These are phyloP conservation scores for Echium plantagineum DNA, from an alignment of 257 asterid species.

Conservation along the genomic window DNA sequence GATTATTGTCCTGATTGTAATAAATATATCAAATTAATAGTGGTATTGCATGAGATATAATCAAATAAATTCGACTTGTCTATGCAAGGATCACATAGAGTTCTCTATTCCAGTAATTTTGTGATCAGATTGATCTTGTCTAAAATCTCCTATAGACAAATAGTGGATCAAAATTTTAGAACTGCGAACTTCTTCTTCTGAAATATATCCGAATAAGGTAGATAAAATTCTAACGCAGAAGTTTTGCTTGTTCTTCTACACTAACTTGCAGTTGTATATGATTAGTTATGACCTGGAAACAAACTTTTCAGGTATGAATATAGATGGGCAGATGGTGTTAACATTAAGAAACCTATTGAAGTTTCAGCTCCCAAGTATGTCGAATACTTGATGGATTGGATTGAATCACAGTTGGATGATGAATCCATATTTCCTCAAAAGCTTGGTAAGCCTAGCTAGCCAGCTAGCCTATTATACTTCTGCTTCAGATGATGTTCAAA, in stretches of 20 bases:
- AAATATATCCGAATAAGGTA: no score
- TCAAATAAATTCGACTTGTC: no score
- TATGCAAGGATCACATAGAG: not conserved
- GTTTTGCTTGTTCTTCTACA: no score
- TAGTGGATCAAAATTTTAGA: no score
- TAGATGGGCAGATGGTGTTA: constrained; percentile 52
- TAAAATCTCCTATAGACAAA: no score
- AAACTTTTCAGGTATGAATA: constrained; percentile 32
- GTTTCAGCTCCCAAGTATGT: constrained; percentile 55
- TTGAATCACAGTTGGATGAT: constrained; percentile 29
- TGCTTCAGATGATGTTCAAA: not conserved
- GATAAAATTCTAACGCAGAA: no score
- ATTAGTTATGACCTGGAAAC: not conserved
- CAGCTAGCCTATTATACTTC: no score
- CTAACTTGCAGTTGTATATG: not conserved
- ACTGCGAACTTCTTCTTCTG: no score
- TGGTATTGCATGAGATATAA: no score
- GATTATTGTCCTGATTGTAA: no score
- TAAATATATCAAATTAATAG: no score
- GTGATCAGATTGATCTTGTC: no score
- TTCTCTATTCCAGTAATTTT: not conserved
- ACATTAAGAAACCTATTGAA: constrained; percentile 35
- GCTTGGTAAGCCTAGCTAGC: constrained; percentile 17
- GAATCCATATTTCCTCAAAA: constrained; percentile 38
- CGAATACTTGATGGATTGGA: constrained; percentile 41